Evolutionary conservation across 768 basidiomycete species (phyloP).

Genomic region (Termitomyces sp.): DNA sequence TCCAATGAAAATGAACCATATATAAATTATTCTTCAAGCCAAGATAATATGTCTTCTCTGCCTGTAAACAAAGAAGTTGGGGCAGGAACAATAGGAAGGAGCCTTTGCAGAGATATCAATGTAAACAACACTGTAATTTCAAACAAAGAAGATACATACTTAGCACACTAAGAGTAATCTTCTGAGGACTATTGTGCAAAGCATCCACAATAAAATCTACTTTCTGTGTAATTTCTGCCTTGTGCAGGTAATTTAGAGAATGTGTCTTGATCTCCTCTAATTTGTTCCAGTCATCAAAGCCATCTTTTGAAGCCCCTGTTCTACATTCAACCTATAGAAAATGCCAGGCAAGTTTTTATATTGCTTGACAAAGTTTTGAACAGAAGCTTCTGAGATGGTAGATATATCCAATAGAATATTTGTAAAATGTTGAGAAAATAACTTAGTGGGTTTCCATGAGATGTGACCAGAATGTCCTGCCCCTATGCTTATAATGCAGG

Average conservation of each 20-base stretch:
- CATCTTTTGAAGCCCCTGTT: not conserved
- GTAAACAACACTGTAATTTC: not conserved
- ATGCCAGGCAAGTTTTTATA: not conserved
- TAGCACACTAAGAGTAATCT: not conserved
- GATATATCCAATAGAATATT: not conserved
- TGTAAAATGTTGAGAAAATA: not conserved
- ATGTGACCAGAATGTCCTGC: not conserved
- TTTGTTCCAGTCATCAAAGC: not conserved
- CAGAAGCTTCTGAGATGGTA: not conserved
- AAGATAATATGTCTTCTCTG: not conserved
- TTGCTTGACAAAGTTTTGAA: not conserved
- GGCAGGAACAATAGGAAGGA: not conserved
- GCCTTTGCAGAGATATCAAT: not conserved
- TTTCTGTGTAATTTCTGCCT: not conserved
- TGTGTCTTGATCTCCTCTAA: not conserved
- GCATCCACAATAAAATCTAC: not conserved
- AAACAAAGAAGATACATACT: not conserved
- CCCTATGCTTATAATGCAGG: constrained; percentile 2
- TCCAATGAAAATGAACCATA: not conserved
- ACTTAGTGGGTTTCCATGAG: not conserved
- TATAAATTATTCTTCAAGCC: not conserved
- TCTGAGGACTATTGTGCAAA: not conserved
- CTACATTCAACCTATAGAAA: not conserved
- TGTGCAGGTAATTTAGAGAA: not conserved
- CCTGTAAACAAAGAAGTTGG: not conserved